A percentile compares a stretch with the other conserved stretches of the same genome.
These are phyloP conservation scores for Pythium scleroteichum DNA, from an alignment of 352 stramenopile genomes.

Conservation along the genomic window DNA sequence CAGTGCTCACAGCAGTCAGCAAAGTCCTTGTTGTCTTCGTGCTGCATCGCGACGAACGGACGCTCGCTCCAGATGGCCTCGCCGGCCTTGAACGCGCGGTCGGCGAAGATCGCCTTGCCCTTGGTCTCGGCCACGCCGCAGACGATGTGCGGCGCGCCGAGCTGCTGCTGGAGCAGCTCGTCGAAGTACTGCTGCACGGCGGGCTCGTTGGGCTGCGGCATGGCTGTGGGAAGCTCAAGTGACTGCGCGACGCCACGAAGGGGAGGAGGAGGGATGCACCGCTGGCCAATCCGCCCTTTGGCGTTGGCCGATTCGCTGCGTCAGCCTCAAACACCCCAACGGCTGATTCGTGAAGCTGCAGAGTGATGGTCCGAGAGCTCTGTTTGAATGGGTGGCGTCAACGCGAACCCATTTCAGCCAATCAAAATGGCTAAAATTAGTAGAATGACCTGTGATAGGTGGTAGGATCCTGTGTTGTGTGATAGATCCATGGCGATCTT, in stretches of 20 bases:
- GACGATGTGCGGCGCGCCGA: conserved; percentile 51
- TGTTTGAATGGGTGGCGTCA: conserved; percentile 9
- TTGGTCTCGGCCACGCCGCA: conserved; percentile 59
- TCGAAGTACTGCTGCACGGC: conserved; percentile 64
- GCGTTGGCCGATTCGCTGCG: not conserved
- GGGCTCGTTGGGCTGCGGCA: conserved; percentile 48
- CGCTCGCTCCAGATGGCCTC: conserved; percentile 62
- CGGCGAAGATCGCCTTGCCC: conserved; percentile 75
- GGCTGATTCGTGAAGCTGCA: not conserved
- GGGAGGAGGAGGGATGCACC: not conserved
- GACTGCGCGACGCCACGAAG: conserved; percentile 11
- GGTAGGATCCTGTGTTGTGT: not conserved
- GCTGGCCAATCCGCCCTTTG: conserved; percentile 21
- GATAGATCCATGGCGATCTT: conserved; percentile 8
- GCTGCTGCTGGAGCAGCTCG: conserved; percentile 48
- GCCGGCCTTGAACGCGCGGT: conserved; percentile 51
- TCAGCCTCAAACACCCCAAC: not conserved
- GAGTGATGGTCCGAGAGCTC: conserved; percentile 20
- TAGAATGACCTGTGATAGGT: not conserved
- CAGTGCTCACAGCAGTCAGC: conserved; percentile 80
- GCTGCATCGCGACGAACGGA: conserved; percentile 71
- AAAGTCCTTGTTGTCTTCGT: conserved; percentile 80
- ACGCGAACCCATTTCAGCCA: conserved; percentile 23
- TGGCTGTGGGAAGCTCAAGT: conserved; percentile 17
- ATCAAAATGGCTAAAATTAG: conserved; percentile 21